phyloP scores from a whole-genome alignment of 768 basidiomycete species.

The Strobilomyces echinocephalus region DNA sequence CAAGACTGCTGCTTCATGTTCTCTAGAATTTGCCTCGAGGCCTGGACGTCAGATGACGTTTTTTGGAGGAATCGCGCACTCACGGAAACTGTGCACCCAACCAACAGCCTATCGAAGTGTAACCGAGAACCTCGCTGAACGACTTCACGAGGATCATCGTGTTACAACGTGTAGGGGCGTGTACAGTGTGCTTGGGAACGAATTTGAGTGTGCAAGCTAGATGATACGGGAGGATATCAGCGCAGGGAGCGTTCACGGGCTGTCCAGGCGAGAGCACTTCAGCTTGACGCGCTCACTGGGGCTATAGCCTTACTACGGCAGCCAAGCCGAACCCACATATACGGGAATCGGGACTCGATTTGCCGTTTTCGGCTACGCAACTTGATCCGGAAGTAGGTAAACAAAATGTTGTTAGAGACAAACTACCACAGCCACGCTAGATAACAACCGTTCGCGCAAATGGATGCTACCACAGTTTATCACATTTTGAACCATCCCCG shows the following conservation, averaged over 20 bases:
- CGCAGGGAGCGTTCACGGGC: slow-evolving; percentile 16
- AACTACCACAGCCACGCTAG: no score
- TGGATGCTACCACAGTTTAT: background rate
- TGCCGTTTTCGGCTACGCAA: background rate
- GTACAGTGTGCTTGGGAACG: background rate
- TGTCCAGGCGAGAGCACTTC: background rate
- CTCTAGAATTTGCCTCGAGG: slow-evolving; percentile 72
- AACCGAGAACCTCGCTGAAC: slow-evolving; percentile 65
- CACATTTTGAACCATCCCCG: slow-evolving; percentile 34
- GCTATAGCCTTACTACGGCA: background rate
- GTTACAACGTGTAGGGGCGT: background rate
- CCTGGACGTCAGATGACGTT: slow-evolving; percentile 6
- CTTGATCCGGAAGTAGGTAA: no score
- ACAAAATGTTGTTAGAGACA: no score
- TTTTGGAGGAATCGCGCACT: slow-evolving; percentile 32
- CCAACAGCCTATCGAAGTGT: slow-evolving; percentile 73
- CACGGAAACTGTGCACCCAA: slow-evolving; percentile 86
- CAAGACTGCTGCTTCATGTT: slow-evolving; percentile 73
- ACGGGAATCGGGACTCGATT: background rate
- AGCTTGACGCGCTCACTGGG: background rate
- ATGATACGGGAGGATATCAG: slow-evolving; percentile 5
- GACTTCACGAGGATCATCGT: slow-evolving; percentile 19
- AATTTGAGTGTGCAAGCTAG: background rate
- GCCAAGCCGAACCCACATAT: background rate
- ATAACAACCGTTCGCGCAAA: background rate